phyloP scores from a whole-genome alignment of 2,329 filamentous ascomycete genomes.

The Mycosphaerella arachidis region DNA sequence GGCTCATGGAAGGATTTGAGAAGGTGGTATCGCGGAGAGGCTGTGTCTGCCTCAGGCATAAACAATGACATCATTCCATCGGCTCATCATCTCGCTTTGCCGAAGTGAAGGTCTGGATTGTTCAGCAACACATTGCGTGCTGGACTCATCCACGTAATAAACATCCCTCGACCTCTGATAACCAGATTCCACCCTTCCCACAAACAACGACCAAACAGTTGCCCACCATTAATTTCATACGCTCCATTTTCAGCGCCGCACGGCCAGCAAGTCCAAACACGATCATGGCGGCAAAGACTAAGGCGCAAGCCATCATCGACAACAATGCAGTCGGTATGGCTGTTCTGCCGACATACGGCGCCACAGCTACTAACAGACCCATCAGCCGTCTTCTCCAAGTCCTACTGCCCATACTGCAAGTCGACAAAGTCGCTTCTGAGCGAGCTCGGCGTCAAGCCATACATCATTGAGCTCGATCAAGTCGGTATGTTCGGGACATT shows the following conservation, averaged over 20 bases:
- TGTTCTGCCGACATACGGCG: neutral
- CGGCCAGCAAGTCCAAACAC: conserved; percentile 51
- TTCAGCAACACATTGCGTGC: neutral
- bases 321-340: conserved; percentile 76
- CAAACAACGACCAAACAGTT: neutral
- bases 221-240: conserved; percentile 60
- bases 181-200: neutral
- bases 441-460: conserved; percentile 66
- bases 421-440: conserved; percentile 71
- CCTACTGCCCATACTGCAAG: conserved; percentile 89
- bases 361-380: conserved; percentile 1
- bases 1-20: too few species aligned
- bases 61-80: too few species aligned
- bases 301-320: conserved; percentile 81
- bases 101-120: too few species aligned
- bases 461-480: conserved; percentile 77
- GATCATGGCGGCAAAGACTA: conserved; percentile 79
- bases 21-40: too few species aligned
- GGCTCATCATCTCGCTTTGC: too few species aligned
- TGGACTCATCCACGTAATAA: too few species aligned
- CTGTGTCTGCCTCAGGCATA: too few species aligned
- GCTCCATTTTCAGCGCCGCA: conserved; percentile 63
- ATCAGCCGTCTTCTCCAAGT: conserved; percentile 90
- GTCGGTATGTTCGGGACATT: conserved; percentile 49
- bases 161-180: neutral